These are phyloP conservation scores for Pythium rishiriense DNA, from an alignment of 352 stramenopile species.

Conservation along the genomic window DNA sequence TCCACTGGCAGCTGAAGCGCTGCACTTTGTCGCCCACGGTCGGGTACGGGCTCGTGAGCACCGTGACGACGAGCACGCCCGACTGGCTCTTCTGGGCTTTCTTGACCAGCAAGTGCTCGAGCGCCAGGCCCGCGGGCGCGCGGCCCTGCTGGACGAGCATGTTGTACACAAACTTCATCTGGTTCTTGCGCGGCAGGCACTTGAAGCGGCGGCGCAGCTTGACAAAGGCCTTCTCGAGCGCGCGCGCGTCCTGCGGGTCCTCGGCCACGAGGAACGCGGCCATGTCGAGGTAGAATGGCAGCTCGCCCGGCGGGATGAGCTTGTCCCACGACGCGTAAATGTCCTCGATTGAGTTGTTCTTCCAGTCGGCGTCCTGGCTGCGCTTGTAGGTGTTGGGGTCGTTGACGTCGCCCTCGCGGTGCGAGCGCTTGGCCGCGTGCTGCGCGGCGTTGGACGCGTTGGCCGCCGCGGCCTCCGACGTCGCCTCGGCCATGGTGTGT, in stretches of 20 bases:
- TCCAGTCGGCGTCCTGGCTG: constrained; percentile 57
- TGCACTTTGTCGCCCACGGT: constrained; percentile 73
- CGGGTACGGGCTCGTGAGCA: constrained; percentile 92
- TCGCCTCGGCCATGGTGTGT: neutral
- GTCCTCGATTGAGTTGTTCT: constrained; percentile 84
- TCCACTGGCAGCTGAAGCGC: constrained; percentile 93
- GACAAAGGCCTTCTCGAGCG: constrained; percentile 86
- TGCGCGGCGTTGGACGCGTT: neutral
- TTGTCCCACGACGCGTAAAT: constrained; percentile 88
- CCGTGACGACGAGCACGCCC: constrained; percentile 90
- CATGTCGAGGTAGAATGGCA: constrained; percentile 81
- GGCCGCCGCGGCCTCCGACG: neutral
- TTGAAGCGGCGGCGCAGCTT: constrained; percentile 86
- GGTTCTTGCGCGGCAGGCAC: constrained; percentile 89
- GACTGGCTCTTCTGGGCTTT: constrained; percentile 90
- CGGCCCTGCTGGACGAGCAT: constrained; percentile 68
- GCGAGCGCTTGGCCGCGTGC: constrained; percentile 28
- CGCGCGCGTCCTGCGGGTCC: constrained; percentile 70
- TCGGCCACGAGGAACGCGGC: constrained; percentile 73
- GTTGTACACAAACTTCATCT: constrained; percentile 88
- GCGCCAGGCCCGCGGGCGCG: constrained; percentile 42
- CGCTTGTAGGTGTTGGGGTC: constrained; percentile 88
- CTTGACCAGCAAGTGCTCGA: constrained; percentile 86
- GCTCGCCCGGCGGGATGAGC: constrained; percentile 64
- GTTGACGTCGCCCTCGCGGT: constrained; percentile 53